Percentiles rank a stretch among this genome's conserved stretches.
These are phyloP conservation scores for Saccharum hybrid DNA, from an alignment of 202 grass and related monocot genomes.

Conservation along the genomic window DNA sequence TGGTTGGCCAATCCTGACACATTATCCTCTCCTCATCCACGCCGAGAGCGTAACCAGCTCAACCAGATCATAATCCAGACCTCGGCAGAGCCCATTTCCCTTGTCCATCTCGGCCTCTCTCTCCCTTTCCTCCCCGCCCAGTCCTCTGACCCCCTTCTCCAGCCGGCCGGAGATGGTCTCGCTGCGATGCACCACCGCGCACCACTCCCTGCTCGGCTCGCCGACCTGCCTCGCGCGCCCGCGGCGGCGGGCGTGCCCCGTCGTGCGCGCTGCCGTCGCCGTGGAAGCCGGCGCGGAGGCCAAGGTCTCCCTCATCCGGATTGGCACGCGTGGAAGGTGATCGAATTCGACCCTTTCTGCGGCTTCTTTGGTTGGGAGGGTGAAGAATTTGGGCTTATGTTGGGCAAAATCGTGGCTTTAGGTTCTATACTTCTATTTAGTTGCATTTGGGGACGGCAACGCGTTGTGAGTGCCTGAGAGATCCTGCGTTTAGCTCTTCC, in stretches of 20 bases:
- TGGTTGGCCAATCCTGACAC: slow-evolving; percentile 66
- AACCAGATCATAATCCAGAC: slow-evolving; percentile 31
- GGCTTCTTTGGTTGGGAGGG: not conserved
- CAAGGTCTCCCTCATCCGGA: slow-evolving; percentile 85
- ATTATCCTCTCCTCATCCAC: slow-evolving; percentile 68
- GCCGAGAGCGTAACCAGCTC: slow-evolving; percentile 28
- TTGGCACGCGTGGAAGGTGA: slow-evolving; percentile 97
- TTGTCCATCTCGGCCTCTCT: not conserved
- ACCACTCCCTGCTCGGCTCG: slow-evolving; percentile 56
- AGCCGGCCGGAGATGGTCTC: slow-evolving; percentile 43
- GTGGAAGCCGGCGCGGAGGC: slow-evolving; percentile 75
- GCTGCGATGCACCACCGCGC: slow-evolving; percentile 58
- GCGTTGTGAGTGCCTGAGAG: not conserved
- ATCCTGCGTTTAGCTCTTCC: not conserved
- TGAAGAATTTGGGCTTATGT: not conserved
- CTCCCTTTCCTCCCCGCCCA: slow-evolving; percentile 7
- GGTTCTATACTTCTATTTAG: not conserved
- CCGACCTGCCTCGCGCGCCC: slow-evolving; percentile 52
- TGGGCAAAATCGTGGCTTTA: slow-evolving; percentile 25
- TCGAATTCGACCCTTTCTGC: slow-evolving; percentile 36
- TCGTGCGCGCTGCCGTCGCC: slow-evolving; percentile 64
- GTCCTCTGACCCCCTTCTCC: not conserved
- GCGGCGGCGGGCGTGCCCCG: slow-evolving; percentile 44
- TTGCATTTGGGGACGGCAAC: slow-evolving; percentile 32
- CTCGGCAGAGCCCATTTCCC: not conserved